phyloP scores from a whole-genome alignment of 495 filamentous ascomycete genomes.

The Lasiosphaeris hirsuta region DNA sequence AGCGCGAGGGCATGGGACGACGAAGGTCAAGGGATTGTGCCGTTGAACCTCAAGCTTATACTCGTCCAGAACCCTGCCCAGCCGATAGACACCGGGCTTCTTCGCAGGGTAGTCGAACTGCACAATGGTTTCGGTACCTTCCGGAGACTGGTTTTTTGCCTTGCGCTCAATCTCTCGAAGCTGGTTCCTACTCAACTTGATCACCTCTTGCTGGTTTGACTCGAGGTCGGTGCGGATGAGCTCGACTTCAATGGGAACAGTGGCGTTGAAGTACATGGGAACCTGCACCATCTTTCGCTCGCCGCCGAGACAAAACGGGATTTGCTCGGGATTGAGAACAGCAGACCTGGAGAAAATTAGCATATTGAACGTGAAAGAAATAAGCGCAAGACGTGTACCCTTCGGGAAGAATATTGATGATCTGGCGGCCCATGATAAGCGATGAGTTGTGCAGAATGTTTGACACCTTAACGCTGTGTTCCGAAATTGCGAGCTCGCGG shows the following conservation, averaged over 20 bases:
- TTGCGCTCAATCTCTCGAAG: conserved; percentile 60
- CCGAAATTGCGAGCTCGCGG: conserved; percentile 83
- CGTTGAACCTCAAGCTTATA: conserved; percentile 88
- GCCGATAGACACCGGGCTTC: conserved; percentile 80
- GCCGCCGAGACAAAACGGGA: conserved; percentile 73
- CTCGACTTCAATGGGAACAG: conserved; percentile 80
- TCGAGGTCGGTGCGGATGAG: conserved; percentile 80
- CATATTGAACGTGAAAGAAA: neutral
- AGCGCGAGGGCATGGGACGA: conserved; percentile 80
- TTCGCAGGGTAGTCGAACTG: conserved; percentile 60
- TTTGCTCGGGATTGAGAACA: conserved; percentile 72
- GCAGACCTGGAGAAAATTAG: conserved; percentile 62
- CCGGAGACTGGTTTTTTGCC: conserved; percentile 47
- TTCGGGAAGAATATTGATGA: conserved; percentile 94
- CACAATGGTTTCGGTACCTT: conserved; percentile 52
- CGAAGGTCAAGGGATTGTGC: conserved; percentile 66
- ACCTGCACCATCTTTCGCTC: conserved; percentile 57
- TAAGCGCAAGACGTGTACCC: conserved; percentile 55
- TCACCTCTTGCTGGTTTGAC: conserved; percentile 70
- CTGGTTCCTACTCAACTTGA: conserved; percentile 57
- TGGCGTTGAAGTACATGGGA: conserved; percentile 92
- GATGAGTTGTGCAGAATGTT: conserved; percentile 86
- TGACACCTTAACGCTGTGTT: conserved; percentile 80
- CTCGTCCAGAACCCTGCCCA: conserved; percentile 82
- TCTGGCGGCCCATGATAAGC: conserved; percentile 89